Percentiles rank a stretch among this genome's conserved stretches.
These are phyloP conservation scores for Monosporozyma aerobia DNA, from an alignment of 805 yeast genomes.

Conservation along the genomic window DNA sequence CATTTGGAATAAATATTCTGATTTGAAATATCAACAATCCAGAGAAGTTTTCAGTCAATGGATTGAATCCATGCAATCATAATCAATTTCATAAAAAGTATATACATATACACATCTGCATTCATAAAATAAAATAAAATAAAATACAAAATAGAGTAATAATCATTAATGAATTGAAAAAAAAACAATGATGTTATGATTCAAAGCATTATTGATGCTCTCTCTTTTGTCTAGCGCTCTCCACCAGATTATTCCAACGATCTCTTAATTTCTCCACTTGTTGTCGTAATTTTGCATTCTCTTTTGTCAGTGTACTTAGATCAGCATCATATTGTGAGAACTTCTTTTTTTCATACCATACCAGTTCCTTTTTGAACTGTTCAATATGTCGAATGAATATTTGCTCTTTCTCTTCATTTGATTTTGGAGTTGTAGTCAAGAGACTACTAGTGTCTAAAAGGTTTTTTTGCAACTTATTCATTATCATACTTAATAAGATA, in stretches of 20 bases:
- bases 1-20: constrained; percentile 77
- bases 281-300: constrained; percentile 38
- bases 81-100: constrained; percentile 1
- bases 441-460: neutral
- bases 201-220: constrained; percentile 7
- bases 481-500: constrained; percentile 12
- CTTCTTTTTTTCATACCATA: constrained; percentile 30
- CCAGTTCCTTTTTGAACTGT: constrained; percentile 32
- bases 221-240: constrained; percentile 51
- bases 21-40: constrained; percentile 66
- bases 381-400: constrained; percentile 8
- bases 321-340: constrained; percentile 30
- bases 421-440: neutral
- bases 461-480: constrained; percentile 16
- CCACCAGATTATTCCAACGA: constrained; percentile 59
- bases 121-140: neutral
- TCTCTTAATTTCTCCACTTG: constrained; percentile 45
- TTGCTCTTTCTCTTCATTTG: neutral
- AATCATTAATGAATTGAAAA: neutral
- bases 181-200: no score
- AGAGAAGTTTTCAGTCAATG: constrained; percentile 27
- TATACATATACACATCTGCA: neutral
- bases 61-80: constrained; percentile 4
- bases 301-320: constrained; percentile 31
- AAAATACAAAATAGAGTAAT: neutral